Conservation (phyloP, 257 asterid genomes). For the Nicotiana otophora region DNA sequence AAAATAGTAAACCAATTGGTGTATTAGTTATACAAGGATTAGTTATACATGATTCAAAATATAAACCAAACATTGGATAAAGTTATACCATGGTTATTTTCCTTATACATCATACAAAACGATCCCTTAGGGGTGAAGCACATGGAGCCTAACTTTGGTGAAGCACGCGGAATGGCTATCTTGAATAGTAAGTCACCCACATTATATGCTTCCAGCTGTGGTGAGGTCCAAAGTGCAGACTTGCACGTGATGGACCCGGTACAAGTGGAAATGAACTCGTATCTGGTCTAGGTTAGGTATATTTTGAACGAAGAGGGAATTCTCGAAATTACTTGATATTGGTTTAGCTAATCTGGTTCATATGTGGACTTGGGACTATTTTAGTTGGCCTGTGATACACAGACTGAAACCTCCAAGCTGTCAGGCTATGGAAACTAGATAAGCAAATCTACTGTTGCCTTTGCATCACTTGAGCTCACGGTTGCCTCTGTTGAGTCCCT, state of each 20-base stretch:
- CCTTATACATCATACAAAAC: too few relatives aligned
- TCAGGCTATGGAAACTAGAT: background rate
- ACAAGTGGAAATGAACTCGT: background rate
- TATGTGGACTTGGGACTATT: background rate
- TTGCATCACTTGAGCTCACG: background rate
- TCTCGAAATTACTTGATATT: background rate
- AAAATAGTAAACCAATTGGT: too few relatives aligned
- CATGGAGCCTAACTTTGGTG: background rate
- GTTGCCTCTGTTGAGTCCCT: background rate
- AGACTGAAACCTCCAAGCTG: background rate
- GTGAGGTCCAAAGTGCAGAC: background rate
- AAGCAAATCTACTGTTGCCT: background rate
- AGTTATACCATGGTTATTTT: too few relatives aligned
- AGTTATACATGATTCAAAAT: too few relatives aligned
- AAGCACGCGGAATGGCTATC: background rate
- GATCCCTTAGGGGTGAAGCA: too few relatives aligned
- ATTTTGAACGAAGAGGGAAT: background rate
- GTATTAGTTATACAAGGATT: too few relatives aligned
- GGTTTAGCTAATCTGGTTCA: background rate
- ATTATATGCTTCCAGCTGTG: background rate
- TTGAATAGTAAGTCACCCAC: background rate
- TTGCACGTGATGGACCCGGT: background rate
- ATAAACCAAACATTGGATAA: too few relatives aligned
- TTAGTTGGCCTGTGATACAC: background rate
- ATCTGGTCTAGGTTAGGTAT: background rate